A percentile compares a stretch with the other conserved stretches of the same genome.
These are phyloP conservation scores for Dipteronia sinensis DNA, from an alignment of 345 rosid genomes.

Conservation along the genomic window DNA sequence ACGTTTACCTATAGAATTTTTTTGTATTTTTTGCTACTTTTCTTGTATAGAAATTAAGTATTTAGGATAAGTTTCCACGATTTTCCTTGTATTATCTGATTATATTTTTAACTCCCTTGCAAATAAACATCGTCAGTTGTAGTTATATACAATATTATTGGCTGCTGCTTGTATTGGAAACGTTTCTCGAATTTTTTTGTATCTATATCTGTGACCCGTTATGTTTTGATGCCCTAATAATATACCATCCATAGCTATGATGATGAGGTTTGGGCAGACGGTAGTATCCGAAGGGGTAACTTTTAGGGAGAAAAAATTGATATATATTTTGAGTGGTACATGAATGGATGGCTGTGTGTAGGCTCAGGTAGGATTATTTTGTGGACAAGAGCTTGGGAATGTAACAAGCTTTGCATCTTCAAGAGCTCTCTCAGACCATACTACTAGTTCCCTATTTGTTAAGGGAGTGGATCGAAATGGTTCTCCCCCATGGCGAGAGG, in stretches of 20 bases:
- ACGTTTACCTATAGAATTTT: too few relatives aligned
- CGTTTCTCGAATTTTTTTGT: background rate
- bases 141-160: background rate
- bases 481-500: conserved; percentile 91
- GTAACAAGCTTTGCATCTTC: conserved; percentile 76
- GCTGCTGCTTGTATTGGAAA: background rate
- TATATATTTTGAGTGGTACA: conserved; percentile 60
- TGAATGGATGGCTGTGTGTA: conserved; percentile 86
- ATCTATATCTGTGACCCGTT: background rate
- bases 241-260: background rate
- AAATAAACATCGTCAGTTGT: too few relatives aligned
- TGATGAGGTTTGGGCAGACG: background rate
- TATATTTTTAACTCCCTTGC: too few relatives aligned
- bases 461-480: conserved; percentile 70
- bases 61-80: too few relatives aligned
- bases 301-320: conserved; percentile 28
- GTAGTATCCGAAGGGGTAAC: conserved; percentile 5
- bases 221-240: background rate
- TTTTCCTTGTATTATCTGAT: too few relatives aligned
- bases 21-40: too few relatives aligned
- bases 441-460: conserved; percentile 42
- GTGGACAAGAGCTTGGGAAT: conserved; percentile 90
- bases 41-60: too few relatives aligned
- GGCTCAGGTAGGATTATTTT: conserved; percentile 97
- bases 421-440: conserved; percentile 60